Conservation (phyloP, 2,329 filamentous ascomycete genomes). For the Beauveria caledonica region DNA sequence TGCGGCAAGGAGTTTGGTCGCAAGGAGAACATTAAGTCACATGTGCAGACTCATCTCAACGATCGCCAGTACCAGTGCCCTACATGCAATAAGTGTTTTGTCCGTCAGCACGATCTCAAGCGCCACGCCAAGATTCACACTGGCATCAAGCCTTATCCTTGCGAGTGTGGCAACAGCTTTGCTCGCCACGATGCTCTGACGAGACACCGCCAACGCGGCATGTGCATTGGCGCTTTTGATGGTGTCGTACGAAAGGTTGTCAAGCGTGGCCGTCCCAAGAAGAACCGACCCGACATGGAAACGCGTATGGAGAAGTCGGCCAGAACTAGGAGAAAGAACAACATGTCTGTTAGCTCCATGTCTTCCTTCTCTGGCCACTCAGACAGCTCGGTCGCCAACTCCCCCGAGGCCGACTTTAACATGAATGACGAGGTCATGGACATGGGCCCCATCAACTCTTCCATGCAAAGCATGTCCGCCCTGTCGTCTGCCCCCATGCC, state of each 20-base stretch:
- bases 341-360: slow-evolving; percentile 37
- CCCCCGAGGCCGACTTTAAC: slow-evolving; percentile 41
- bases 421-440: slow-evolving; percentile 43
- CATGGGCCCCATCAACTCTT: slow-evolving; percentile 24
- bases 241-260: slow-evolving; percentile 56
- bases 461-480: slow-evolving; percentile 22
- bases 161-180: slow-evolving; percentile 89
- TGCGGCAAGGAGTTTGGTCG: slow-evolving; percentile 91
- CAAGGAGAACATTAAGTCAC: slow-evolving; percentile 97
- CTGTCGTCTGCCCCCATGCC: slow-evolving; percentile 41
- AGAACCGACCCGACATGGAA: slow-evolving; percentile 50
- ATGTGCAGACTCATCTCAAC: slow-evolving; percentile 95
- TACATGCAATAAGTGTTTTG: slow-evolving; percentile 89
- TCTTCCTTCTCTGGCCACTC: slow-evolving; percentile 50
- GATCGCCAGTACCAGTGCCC: slow-evolving; percentile 94
- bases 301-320: slow-evolving; percentile 50
- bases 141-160: slow-evolving; percentile 90
- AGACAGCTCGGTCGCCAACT: slow-evolving; percentile 47
- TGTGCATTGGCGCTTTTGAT: slow-evolving; percentile 93
- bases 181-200: slow-evolving; percentile 92
- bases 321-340: slow-evolving; percentile 46
- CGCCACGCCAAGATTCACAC: slow-evolving; percentile 96
- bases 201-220: slow-evolving; percentile 85
- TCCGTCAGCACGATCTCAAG: slow-evolving; percentile 94
- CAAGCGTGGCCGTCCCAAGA: slow-evolving; percentile 56